Base-by-base conservation (phyloP, 805 yeast species). In the Cyberlindnera meyerae region DNA sequence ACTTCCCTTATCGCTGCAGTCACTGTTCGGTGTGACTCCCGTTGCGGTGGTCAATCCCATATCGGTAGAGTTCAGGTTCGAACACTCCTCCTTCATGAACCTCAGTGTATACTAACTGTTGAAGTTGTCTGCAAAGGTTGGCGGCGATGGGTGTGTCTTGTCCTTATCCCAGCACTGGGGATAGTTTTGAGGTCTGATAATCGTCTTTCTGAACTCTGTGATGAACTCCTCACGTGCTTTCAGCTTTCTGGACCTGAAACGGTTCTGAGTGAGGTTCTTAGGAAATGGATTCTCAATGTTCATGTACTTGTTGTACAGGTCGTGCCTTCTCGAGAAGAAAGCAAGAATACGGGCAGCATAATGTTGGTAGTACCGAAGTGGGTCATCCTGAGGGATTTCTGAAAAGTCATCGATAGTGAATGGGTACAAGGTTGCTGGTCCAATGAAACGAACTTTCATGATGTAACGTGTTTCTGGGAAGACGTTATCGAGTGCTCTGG, bases 381-480 rank as follows among this genome's bases (percentile, higher is more conserved):
- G 22, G 9, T 45, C 47, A 1, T 34, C 29, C 2, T 47, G 28
- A 2, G 49, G 18, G 2, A 32, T 40, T 4, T 18, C 22, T 11
- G 27, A 22, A 1, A 51, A 11, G 12, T 41, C 47, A 0, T 37
- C 34, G 2, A 11, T 24, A 3, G 46, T 38, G 29, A 31, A 51
- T 5, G 58, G 56, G 24, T 47, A 51, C 8, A 45, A 6, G 2
- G 37, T 27, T 8, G 53, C 36, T 20, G 56, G 53, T 1, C 58
- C 58, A 42, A 51, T 47, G 38, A 51, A 54, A 31, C 57, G 39
- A 21, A 31, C 43, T 9, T 34, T 40, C 0, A 45, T 33, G 4
- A 52, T 15, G 27, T 43, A 54, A 33, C 55, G 38, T 0, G 43
- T 12, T 24, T 46, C 54, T 8, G 58, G 58, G 32, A 52, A 48